Conservation (phyloP, 2,329 filamentous ascomycete species). For the Pestalotiopsis sp. region DNA sequence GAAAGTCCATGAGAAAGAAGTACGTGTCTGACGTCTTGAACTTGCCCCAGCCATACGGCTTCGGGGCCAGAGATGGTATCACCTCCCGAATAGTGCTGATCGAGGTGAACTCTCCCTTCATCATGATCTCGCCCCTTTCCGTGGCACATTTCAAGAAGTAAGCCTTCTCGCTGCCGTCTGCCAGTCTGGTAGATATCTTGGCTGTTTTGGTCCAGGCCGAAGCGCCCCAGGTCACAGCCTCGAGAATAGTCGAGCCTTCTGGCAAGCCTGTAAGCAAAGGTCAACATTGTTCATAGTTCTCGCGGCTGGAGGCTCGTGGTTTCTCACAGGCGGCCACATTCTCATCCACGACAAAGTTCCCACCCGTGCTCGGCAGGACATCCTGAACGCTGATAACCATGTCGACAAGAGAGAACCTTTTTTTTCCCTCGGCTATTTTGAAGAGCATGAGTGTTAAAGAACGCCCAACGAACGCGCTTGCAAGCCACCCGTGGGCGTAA, state of each 20-base stretch:
- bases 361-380: not conserved
- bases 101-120: not conserved
- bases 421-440: not conserved
- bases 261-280: not conserved
- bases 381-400: not conserved
- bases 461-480: not conserved
- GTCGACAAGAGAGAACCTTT: not conserved
- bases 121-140: not conserved
- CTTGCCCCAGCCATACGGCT: slow-evolving; percentile 3
- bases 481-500: not conserved
- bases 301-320: not conserved
- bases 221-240: slow-evolving; percentile 1
- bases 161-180: not conserved
- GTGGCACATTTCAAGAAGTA: not conserved
- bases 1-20: slow-evolving; percentile 5
- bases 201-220: not conserved
- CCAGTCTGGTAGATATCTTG: not conserved
- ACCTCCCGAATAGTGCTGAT: not conserved
- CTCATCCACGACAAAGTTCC: not conserved
- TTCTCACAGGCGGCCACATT: not conserved
- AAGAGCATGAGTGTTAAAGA: not conserved
- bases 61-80: not conserved
- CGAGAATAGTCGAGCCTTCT: not conserved
- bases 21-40: not conserved
- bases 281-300: not conserved